phyloP scores from a whole-genome alignment of 805 yeast species.

The Saccharomyces paradoxus region DNA sequence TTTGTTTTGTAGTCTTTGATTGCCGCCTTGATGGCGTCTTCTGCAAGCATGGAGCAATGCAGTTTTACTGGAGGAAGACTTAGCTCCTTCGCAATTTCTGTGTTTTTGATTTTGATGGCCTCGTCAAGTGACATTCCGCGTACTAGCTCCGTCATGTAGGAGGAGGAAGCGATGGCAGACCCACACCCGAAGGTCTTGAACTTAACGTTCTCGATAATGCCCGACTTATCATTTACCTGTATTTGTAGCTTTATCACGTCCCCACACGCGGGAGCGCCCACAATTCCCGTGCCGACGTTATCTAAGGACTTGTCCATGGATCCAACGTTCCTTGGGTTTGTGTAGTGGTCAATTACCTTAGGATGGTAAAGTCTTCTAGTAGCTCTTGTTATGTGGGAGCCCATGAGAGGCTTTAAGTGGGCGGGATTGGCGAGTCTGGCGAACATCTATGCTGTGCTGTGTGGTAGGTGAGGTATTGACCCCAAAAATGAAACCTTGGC shows the following conservation, averaged over 20 bases:
- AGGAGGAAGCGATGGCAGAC: constrained; percentile 91
- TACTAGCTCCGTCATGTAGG: constrained; percentile 90
- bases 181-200: constrained; percentile 99
- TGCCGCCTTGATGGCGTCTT: constrained; percentile 96
- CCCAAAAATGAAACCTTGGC: not conserved
- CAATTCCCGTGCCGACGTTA: constrained; percentile 92
- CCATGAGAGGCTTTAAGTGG: constrained; percentile 8
- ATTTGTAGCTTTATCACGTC: constrained; percentile 98
- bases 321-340: constrained; percentile 95
- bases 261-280: constrained; percentile 99
- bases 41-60: constrained; percentile 98
- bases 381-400: constrained; percentile 1
- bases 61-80: constrained; percentile 94
- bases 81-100: constrained; percentile 88
- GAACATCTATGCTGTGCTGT: not conserved
- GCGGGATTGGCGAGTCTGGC: constrained; percentile 2
- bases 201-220: constrained; percentile 87
- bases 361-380: constrained; percentile 58
- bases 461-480: not conserved
- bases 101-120: constrained; percentile 86
- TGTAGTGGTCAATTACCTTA: constrained; percentile 91
- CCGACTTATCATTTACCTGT: constrained; percentile 82
- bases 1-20: constrained; percentile 89
- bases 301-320: constrained; percentile 67
- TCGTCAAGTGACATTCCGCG: constrained; percentile 92